A percentile compares a stretch with the other conserved stretches of the same genome.
Conservation (phyloP, 805 yeast species). For the Sugiyamaella chiloensis region DNA sequence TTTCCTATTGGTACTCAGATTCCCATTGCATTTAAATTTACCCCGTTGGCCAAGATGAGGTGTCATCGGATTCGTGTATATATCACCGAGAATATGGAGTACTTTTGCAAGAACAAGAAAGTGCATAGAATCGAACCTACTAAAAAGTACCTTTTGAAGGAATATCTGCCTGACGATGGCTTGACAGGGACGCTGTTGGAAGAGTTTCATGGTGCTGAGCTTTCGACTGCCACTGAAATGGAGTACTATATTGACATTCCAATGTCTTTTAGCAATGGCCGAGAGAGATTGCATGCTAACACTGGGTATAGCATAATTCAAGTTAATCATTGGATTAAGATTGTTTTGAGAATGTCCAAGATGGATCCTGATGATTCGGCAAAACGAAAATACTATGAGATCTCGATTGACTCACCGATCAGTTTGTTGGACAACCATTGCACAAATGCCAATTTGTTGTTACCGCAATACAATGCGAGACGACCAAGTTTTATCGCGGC, state of each 20-base stretch:
- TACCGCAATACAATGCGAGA: conserved; percentile 35
- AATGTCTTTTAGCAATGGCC: conserved; percentile 53
- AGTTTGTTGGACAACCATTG: conserved; percentile 74
- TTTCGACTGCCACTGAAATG: conserved; percentile 40
- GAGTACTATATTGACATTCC: conserved; percentile 88
- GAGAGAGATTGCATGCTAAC: conserved; percentile 67
- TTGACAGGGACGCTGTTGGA: conserved; percentile 29
- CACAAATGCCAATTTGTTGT: conserved; percentile 33
- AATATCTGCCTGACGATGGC: conserved; percentile 46
- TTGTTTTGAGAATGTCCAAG: conserved; percentile 75
- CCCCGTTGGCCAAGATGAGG: conserved; percentile 83
- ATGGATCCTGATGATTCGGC: conserved; percentile 45
- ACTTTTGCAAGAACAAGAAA: conserved; percentile 78
- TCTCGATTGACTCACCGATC: conserved; percentile 91
- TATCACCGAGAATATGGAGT: conserved; percentile 85
- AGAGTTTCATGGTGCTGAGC: conserved; percentile 27
- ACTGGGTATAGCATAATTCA: conserved; percentile 76
- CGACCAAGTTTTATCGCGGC: conserved; percentile 18
- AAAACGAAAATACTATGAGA: conserved; percentile 88
- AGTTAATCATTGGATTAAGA: conserved; percentile 93
- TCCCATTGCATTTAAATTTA: conserved; percentile 79
- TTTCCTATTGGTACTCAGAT: conserved; percentile 77
- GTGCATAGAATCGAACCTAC: conserved; percentile 92
- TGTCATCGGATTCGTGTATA: conserved; percentile 83
- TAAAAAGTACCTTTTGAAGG: conserved; percentile 73